Evolutionary conservation across 2,329 filamentous ascomycete species (phyloP).

Genomic region (Calonectria henricotiae): DNA sequence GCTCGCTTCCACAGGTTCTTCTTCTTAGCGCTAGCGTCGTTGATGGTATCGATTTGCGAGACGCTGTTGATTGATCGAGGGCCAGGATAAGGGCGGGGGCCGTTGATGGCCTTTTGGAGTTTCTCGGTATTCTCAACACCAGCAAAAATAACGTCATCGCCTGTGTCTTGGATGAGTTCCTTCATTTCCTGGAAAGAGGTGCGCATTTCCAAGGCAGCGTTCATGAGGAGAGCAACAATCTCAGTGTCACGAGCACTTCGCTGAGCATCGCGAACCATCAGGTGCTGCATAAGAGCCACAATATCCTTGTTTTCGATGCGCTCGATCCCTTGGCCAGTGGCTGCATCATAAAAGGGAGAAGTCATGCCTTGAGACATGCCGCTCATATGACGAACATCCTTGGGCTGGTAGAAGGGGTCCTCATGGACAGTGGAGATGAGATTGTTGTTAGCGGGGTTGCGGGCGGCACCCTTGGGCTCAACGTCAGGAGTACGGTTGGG

Average conservation of each 20-base stretch:
- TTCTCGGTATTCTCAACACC: slow-evolving; percentile 91
- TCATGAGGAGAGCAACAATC: slow-evolving; percentile 93
- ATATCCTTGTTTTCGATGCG: slow-evolving; percentile 97
- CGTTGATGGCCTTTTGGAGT: slow-evolving; percentile 86
- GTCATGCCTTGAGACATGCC: slow-evolving; percentile 93
- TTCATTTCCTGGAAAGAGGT: slow-evolving; percentile 97
- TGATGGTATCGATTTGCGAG: slow-evolving; percentile 70
- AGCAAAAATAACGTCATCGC: slow-evolving; percentile 88
- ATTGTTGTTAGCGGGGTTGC: slow-evolving; percentile 68
- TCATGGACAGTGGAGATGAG: slow-evolving; percentile 65
- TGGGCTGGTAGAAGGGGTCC: slow-evolving; percentile 78
- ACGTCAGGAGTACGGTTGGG: slow-evolving; percentile 71
- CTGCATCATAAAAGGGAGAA: slow-evolving; percentile 91
- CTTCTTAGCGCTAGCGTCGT: slow-evolving; percentile 81
- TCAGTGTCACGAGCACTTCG: slow-evolving; percentile 97
- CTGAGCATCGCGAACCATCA: slow-evolving; percentile 96
- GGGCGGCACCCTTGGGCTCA: slow-evolving; percentile 71
- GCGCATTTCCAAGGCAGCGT: slow-evolving; percentile 96
- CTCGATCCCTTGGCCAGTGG: slow-evolving; percentile 90
- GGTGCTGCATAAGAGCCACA: slow-evolving; percentile 96
- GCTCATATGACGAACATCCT: slow-evolving; percentile 79
- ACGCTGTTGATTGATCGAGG: slow-evolving; percentile 74
- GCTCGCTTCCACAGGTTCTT: slow-evolving; percentile 95
- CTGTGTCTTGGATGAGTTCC: slow-evolving; percentile 88
- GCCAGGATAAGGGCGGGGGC: slow-evolving; percentile 86